phyloP scores from a whole-genome alignment of 805 yeast species.

The Yarrowia sp. region DNA sequence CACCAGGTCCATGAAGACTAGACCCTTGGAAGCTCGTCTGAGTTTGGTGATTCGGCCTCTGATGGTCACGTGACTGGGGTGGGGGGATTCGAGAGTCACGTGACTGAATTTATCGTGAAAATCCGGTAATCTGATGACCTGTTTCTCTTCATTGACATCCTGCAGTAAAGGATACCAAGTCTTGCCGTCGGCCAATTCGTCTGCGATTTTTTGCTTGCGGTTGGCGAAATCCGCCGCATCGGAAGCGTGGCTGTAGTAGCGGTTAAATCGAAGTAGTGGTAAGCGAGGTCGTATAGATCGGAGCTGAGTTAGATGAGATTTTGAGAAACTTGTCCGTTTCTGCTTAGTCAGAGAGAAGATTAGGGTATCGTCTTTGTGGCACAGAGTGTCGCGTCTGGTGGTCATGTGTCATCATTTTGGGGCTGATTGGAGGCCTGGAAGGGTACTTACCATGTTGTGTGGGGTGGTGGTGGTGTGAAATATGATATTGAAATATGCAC shows the following conservation, averaged over 20 bases:
- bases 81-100: not conserved
- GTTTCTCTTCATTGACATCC: not conserved
- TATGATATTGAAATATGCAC: not conserved
- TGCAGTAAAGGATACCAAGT: slow-evolving; percentile 28
- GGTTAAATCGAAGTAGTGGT: not conserved
- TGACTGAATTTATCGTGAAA: slow-evolving; percentile 9
- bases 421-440: no score
- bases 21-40: slow-evolving; percentile 64
- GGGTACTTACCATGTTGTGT: slow-evolving; percentile 5
- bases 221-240: slow-evolving; percentile 29
- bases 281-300: not conserved
- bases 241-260: not conserved
- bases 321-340: no score
- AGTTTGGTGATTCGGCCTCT: slow-evolving; percentile 62
- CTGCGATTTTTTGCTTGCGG: slow-evolving; percentile 20
- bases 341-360: slow-evolving; percentile 21
- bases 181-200: not conserved
- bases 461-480: not conserved
- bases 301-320: not conserved
- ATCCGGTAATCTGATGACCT: slow-evolving; percentile 26
- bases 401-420: slow-evolving; percentile 4
- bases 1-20: slow-evolving; percentile 63
- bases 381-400: not conserved
- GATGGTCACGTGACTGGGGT: slow-evolving; percentile 32
- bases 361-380: slow-evolving; percentile 1